These are phyloP conservation scores for Metschnikowia similis DNA, from an alignment of 805 yeast species.

Conservation along the genomic window DNA sequence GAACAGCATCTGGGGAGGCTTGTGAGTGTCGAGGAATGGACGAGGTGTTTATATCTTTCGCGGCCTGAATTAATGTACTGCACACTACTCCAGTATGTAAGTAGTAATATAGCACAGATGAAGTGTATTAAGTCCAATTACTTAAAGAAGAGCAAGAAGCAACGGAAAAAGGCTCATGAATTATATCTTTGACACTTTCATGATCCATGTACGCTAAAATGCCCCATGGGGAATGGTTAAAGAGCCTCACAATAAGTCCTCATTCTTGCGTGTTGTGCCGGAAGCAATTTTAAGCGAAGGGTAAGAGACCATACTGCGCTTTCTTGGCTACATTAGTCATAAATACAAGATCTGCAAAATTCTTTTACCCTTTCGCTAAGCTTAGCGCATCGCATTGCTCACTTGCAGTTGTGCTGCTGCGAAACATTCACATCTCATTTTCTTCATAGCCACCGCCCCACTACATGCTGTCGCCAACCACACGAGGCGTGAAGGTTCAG, in stretches of 20 bases:
- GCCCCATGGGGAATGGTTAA: not conserved
- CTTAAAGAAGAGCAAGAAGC: not conserved
- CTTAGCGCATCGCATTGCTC: not conserved
- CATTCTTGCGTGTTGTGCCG: not conserved
- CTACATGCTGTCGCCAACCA: conserved; percentile 4
- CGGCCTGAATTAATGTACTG: conserved; percentile 5
- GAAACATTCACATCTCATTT: not conserved
- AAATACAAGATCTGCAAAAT: not conserved
- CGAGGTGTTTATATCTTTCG: conserved; percentile 11
- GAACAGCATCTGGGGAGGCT: conserved; percentile 10
- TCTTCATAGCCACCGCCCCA: not conserved
- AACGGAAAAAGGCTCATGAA: not conserved
- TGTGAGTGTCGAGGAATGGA: conserved; percentile 3
- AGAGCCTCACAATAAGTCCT: not conserved
- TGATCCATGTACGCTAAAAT: too few relatives aligned
- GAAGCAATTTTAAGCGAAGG: not conserved
- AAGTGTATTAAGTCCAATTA: not conserved
- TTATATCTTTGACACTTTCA: not conserved
- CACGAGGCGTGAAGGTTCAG: conserved; percentile 20
- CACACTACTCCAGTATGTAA: not conserved
- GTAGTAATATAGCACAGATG: not conserved
- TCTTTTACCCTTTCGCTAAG: not conserved
- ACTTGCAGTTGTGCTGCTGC: not conserved
- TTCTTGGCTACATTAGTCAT: too few relatives aligned
- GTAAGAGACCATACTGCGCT: too few relatives aligned